Evolutionary conservation across 805 yeast genomes (phyloP), one percentile per base, ranked within the genome.

Genomic region (Ogataea angusta): DNA sequence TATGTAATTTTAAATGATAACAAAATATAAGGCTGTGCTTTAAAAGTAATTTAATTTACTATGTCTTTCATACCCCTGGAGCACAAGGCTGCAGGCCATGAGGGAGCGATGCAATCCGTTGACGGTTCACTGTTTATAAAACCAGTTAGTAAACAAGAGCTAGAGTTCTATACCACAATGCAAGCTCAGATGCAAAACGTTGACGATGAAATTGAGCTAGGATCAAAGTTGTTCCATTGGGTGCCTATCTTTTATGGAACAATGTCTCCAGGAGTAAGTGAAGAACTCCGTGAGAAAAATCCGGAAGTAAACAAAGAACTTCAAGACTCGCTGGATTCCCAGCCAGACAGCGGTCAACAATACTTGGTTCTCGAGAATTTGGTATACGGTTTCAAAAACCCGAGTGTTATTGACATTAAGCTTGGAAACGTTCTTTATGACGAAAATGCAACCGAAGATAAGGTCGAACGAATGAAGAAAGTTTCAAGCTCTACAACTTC

Each of bases 21-120:
- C 21, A 19, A 19, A 19, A 4, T 17, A 10, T 9, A 8, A 29
- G 35, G 34, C 34, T 30, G 43, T 35, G 36, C 19, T 21, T 25
- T 5, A 21, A 22, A 21, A 15, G 7, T 12, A 31, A 32, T 23
- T 30, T n/a, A 9, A 16, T 30, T 17, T 24, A n/a, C 5, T n/a
- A 58, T 56, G 60, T 33, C 55, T 8, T 44, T 57, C 25, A 42
- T 62, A 63, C 60, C 70, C 57, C 40, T 68, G 56, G 49, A 66
- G 53, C 86, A 85, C 55, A 84, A 80, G 62, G 98, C 93, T 3
- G 98, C 97, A 0, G 99, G 99, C 5, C 99, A 91, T 55, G 85
- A 72, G 5, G 98, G 96, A 0, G 75, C 84, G 3, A 51, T 87
- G 39, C 74, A 76, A 9, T 79, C 79, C 47, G 72, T 60, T 6